Evolutionary conservation across 768 basidiomycete genomes (phyloP).

Genomic region (Russula virescens): DNA sequence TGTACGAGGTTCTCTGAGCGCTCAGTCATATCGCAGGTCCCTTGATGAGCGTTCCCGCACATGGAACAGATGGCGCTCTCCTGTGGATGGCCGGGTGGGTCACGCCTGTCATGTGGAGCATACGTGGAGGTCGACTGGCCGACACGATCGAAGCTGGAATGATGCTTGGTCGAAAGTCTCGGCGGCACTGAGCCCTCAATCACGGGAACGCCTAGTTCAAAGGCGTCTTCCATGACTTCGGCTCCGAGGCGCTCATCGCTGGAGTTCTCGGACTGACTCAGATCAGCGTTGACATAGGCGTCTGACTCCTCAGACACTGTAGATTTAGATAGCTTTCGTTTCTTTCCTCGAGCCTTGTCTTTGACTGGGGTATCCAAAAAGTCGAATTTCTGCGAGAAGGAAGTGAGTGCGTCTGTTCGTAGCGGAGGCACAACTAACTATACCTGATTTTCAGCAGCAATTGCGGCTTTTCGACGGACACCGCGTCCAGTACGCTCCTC

Average conservation of each 20-base stretch:
- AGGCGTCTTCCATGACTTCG: neutral
- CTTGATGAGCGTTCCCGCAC: conserved; percentile 42
- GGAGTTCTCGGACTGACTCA: conserved; percentile 14
- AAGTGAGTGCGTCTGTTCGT: conserved; percentile 2
- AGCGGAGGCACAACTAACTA: conserved; percentile 28
- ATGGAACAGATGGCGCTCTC: conserved; percentile 46
- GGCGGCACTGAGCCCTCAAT: neutral
- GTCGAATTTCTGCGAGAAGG: conserved; percentile 28
- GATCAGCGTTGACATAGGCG: conserved; percentile 30
- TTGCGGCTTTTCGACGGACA: conserved; percentile 65
- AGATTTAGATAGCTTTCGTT: conserved; percentile 30
- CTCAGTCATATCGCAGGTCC: conserved; percentile 58
- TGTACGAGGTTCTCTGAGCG: conserved; percentile 60
- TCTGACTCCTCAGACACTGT: conserved; percentile 38
- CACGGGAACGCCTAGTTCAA: neutral
- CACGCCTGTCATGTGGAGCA: neutral
- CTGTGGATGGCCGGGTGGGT: conserved; percentile 3
- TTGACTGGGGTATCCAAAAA: conserved; percentile 37
- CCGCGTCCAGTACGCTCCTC: conserved; percentile 64
- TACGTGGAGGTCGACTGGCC: neutral
- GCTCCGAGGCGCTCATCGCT: neutral
- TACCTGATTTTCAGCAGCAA: conserved; percentile 36
- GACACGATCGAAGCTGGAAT: neutral
- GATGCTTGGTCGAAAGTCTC: neutral
- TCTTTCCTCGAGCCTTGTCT: conserved; percentile 33